Percentiles rank a stretch among this genome's conserved stretches.
These are phyloP conservation scores for Epichloe hybrida DNA, from an alignment of 2,329 filamentous ascomycete genomes.

Conservation along the genomic window DNA sequence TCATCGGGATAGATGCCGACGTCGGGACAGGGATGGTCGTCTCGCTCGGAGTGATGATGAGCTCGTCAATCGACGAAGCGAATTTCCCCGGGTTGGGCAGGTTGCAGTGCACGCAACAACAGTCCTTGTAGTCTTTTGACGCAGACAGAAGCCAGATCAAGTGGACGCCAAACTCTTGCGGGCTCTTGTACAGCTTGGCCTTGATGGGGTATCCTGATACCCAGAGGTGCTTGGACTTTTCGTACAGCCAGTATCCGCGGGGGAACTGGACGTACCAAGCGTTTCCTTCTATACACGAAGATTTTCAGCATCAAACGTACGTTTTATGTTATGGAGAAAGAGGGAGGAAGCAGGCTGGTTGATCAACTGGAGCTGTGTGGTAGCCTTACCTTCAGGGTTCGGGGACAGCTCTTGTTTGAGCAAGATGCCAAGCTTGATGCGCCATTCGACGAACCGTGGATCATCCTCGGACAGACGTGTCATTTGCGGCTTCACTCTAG, in stretches of 20 bases:
- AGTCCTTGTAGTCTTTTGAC: conserved; percentile 34
- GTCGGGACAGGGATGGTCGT: conserved; percentile 5
- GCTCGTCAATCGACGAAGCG: conserved; percentile 11
- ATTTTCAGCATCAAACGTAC: neutral
- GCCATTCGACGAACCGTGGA: conserved; percentile 30
- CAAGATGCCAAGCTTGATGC: conserved; percentile 30
- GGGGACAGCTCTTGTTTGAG: conserved; percentile 31
- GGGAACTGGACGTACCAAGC: conserved; percentile 31
- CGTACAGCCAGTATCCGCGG: conserved; percentile 32
- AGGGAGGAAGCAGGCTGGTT: too few relatives aligned
- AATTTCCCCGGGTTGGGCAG: conserved; percentile 14
- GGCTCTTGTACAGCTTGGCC: conserved; percentile 35
- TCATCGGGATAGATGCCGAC: conserved; percentile 3
- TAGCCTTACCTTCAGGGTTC: conserved; percentile 23
- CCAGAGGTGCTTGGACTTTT: conserved; percentile 35
- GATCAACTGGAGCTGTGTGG: neutral
- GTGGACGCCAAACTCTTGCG: conserved; percentile 39
- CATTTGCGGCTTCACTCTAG: conserved; percentile 30
- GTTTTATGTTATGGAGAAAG: too few relatives aligned
- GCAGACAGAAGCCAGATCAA: conserved; percentile 36
- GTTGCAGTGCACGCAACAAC: conserved; percentile 38
- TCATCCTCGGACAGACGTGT: conserved; percentile 28
- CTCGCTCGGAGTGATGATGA: conserved; percentile 9
- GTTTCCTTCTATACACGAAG: conserved; percentile 22
- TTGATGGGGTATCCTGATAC: conserved; percentile 36